Conservation (phyloP, 768 basidiomycete genomes). For the Postia placenta region DNA sequence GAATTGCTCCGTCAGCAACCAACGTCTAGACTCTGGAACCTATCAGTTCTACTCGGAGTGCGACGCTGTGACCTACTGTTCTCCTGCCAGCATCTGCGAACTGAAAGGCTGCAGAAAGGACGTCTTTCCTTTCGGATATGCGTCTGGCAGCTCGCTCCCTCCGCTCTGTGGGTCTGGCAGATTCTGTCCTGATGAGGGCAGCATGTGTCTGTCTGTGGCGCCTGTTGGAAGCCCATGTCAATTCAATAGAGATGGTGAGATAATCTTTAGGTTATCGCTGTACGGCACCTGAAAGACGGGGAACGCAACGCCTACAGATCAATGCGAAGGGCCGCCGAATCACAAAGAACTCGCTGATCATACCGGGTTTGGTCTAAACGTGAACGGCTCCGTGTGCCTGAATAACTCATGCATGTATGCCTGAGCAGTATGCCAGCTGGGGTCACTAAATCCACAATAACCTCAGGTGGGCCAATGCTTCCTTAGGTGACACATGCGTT, state of each 20-base stretch:
- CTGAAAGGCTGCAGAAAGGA: constrained; percentile 69
- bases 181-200: constrained; percentile 85
- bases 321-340: constrained; percentile 70
- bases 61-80: constrained; percentile 63
- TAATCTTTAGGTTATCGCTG: not conserved
- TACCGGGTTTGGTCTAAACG: constrained; percentile 61
- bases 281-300: constrained; percentile 1
- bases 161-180: constrained; percentile 50
- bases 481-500: constrained; percentile 53
- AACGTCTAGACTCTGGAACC: constrained; percentile 68
- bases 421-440: not conserved
- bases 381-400: constrained; percentile 81
- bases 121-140: constrained; percentile 71
- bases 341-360: constrained; percentile 55
- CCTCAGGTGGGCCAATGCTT: constrained; percentile 74
- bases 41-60: constrained; percentile 79
- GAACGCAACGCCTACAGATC: constrained; percentile 62
- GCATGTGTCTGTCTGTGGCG: constrained; percentile 55
- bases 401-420: constrained; percentile 79
- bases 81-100: constrained; percentile 44
- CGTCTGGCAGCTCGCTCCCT: constrained; percentile 40
- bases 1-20: constrained; percentile 48
- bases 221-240: constrained; percentile 68
- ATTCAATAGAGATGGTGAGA: constrained; percentile 76
- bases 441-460: not conserved